phyloP scores from a whole-genome alignment of 495 filamentous ascomycete genomes.

The Bacidia gigantensis region DNA sequence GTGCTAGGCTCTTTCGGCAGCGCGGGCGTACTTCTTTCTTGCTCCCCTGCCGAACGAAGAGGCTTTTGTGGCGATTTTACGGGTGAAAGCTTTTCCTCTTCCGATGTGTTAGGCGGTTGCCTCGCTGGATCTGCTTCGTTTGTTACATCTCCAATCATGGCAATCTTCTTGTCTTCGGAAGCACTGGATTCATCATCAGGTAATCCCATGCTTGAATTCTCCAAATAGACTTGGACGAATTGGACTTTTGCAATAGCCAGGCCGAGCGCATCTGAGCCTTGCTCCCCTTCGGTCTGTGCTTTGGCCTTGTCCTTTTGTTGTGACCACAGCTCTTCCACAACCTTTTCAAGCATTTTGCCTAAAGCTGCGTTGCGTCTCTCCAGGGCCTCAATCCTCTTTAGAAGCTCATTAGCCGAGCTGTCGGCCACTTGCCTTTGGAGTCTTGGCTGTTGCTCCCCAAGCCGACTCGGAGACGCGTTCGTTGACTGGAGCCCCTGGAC shows the following conservation, averaged over 20 bases:
- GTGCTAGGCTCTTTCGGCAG: background rate
- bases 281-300: slow-evolving; percentile 27
- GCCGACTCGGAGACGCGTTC: slow-evolving; percentile 18
- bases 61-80: background rate
- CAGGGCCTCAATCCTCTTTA: slow-evolving; percentile 31
- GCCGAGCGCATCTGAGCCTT: slow-evolving; percentile 37
- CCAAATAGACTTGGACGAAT: slow-evolving; percentile 63
- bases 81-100: background rate
- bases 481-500: slow-evolving; percentile 49
- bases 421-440: slow-evolving; percentile 19
- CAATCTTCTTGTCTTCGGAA: background rate
- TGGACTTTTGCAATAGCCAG: slow-evolving; percentile 59
- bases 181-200: slow-evolving; percentile 25
- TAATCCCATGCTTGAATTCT: slow-evolving; percentile 45
- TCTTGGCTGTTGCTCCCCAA: slow-evolving; percentile 20
- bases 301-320: slow-evolving; percentile 26
- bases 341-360: slow-evolving; percentile 56
- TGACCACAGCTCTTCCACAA: slow-evolving; percentile 52
- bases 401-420: slow-evolving; percentile 14
- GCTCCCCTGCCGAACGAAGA: slow-evolving; percentile 10
- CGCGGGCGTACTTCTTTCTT: background rate
- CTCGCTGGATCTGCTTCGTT: background rate
- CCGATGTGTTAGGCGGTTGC: background rate
- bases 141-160: background rate
- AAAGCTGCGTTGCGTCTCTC: slow-evolving; percentile 62